Evolutionary conservation across 2,329 filamentous ascomycete genomes (phyloP).

Genomic region (Emmonsia crescens): DNA sequence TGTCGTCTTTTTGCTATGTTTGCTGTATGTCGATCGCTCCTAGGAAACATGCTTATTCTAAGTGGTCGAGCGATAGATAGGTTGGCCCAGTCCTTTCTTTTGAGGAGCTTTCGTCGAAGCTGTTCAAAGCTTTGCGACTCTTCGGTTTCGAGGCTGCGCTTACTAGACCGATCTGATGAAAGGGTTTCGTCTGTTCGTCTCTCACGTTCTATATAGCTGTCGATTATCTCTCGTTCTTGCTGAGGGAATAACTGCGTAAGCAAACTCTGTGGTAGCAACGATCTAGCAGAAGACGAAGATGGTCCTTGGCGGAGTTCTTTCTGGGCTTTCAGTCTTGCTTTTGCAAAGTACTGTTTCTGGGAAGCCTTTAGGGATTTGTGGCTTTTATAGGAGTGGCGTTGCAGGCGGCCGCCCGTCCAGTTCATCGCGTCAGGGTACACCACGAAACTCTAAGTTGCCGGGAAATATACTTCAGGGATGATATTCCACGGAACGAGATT

Average conservation of each 20-base stretch:
- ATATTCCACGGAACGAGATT: neutral
- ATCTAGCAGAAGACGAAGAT: neutral
- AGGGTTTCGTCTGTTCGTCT: neutral
- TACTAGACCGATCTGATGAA: neutral
- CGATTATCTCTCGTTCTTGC: neutral
- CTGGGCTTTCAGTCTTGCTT: constrained; percentile 16
- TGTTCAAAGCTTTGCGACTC: constrained; percentile 13
- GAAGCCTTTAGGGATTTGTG: constrained; percentile 17
- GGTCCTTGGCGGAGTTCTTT: constrained; percentile 9
- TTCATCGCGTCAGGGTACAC: constrained; percentile 25
- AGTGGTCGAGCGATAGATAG: constrained; percentile 26
- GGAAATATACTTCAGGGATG: neutral
- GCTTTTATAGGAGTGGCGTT: constrained; percentile 28
- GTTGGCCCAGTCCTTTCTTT: constrained; percentile 29
- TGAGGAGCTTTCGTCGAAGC: constrained; percentile 25
- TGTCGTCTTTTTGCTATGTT: constrained; percentile 22
- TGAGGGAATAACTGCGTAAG: neutral
- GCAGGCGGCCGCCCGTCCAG: constrained; percentile 35
- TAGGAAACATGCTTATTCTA: constrained; percentile 5
- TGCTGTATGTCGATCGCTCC: neutral
- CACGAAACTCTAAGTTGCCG: neutral
- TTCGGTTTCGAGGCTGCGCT: neutral
- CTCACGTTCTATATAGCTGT: neutral
- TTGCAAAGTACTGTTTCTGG: constrained; percentile 27
- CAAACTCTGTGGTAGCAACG: neutral